These are phyloP conservation scores for Xylaria sp. DNA, from an alignment of 2,329 filamentous ascomycete genomes.

Conservation along the genomic window DNA sequence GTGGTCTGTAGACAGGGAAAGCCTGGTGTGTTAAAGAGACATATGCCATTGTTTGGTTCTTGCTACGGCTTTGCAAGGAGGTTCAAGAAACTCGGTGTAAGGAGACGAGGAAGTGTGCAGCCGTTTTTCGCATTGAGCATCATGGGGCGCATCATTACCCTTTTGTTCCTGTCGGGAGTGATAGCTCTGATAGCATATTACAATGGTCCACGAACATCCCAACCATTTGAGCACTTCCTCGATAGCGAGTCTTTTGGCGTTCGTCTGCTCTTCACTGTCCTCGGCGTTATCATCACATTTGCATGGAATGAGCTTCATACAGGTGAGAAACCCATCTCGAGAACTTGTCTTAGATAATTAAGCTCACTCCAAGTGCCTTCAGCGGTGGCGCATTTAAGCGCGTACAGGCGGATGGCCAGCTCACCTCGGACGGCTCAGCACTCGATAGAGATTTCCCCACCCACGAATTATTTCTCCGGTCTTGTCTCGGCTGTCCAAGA, in stretches of 20 bases:
- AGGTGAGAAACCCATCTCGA: constrained; percentile 33
- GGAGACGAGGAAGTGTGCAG: constrained; percentile 17
- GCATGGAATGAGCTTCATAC: constrained; percentile 46
- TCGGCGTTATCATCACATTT: constrained; percentile 47
- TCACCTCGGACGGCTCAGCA: constrained; percentile 52
- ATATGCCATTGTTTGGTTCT: constrained; percentile 18
- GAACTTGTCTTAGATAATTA: constrained; percentile 2
- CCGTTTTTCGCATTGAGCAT: constrained; percentile 50
- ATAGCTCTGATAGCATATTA: constrained; percentile 46
- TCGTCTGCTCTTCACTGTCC: constrained; percentile 47
- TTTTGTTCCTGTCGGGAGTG: constrained; percentile 33
- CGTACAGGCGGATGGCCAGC: constrained; percentile 55
- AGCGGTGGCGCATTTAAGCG: constrained; percentile 56
- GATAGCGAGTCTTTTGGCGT: constrained; percentile 47
- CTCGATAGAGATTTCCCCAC: constrained; percentile 53
- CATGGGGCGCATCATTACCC: constrained; percentile 53
- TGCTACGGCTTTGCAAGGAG: constrained; percentile 4
- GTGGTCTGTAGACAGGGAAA: constrained; percentile 16
- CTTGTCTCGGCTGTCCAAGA: constrained; percentile 51
- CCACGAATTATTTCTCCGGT: constrained; percentile 57
- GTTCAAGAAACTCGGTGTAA: constrained; percentile 10
- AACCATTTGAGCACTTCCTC: constrained; percentile 49
- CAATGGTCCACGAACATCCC: constrained; percentile 40
- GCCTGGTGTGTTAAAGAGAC: constrained; percentile 7
- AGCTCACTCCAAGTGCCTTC: constrained; percentile 9